These are phyloP conservation scores for Russula dissimulans DNA, from an alignment of 768 basidiomycete genomes.

Conservation along the genomic window DNA sequence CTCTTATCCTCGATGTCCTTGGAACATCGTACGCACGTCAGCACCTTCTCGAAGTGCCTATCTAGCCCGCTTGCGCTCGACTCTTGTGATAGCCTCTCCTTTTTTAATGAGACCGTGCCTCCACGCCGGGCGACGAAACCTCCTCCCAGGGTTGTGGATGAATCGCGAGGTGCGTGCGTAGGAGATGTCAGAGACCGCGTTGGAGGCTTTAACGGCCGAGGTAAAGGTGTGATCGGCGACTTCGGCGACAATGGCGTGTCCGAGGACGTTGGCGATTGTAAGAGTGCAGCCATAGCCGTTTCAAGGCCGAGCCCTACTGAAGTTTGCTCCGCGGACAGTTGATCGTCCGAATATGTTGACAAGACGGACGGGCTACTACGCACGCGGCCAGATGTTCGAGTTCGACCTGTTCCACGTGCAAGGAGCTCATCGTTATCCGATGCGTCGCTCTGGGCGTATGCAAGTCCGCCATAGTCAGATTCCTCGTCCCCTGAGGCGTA, in stretches of 20 bases:
- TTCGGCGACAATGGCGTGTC: conserved; percentile 29
- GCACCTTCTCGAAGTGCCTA: conserved; percentile 5
- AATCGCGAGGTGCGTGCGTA: conserved; percentile 30
- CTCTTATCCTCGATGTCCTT: conserved; percentile 66
- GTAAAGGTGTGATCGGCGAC: conserved; percentile 29
- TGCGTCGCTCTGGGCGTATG: conserved; percentile 28
- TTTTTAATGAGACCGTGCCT: conserved; percentile 23
- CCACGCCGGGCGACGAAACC: conserved; percentile 19
- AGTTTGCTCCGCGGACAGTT: neutral
- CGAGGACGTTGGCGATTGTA: conserved; percentile 20
- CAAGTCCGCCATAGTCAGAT: conserved; percentile 27
- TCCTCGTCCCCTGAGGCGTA: conserved; percentile 15
- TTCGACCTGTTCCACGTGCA: conserved; percentile 15
- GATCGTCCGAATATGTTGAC: conserved; percentile 22
- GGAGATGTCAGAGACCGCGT: conserved; percentile 45
- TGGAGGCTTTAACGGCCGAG: conserved; percentile 40
- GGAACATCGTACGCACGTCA: conserved; percentile 57
- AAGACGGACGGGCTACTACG: conserved; percentile 25
- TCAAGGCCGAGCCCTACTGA: conserved; percentile 25
- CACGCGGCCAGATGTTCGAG: conserved; percentile 18
- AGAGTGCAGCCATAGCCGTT: conserved; percentile 42
- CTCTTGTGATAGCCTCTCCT: conserved; percentile 24
- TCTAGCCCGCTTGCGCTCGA: conserved; percentile 3
- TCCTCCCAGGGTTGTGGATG: conserved; percentile 20
- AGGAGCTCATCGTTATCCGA: conserved; percentile 22